Percentiles rank a stretch among this genome's conserved stretches.
Conservation (phyloP, 192 early-diverging fungal genomes). For the Kickxella alabastrina region DNA sequence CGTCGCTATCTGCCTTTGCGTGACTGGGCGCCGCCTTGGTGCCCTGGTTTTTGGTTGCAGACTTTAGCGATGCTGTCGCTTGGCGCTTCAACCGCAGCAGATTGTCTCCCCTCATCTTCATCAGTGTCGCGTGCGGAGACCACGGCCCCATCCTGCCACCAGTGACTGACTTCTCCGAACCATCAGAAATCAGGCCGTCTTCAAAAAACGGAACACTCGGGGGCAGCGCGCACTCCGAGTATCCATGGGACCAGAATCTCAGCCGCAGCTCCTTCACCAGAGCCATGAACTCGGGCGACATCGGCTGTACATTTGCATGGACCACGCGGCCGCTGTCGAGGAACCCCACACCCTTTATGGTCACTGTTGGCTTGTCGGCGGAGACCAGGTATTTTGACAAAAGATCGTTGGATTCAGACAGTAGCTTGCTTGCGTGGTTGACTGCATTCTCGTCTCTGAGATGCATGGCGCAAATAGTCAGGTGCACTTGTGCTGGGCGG, state of each 20-base stretch:
- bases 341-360: not conserved
- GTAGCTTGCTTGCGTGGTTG: conserved; percentile 1
- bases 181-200: conserved; percentile 4
- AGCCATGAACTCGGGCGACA: not conserved
- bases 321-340: conserved; percentile 5
- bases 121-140: conserved; percentile 11
- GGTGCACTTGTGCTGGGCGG: conserved; percentile 3
- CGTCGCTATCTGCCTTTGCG: not conserved
- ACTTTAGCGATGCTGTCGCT: conserved; percentile 8
- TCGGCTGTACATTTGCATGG: not conserved
- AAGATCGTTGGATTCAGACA: not conserved
- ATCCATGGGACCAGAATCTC: conserved; percentile 14
- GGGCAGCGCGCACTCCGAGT: not conserved
- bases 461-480: conserved; percentile 3
- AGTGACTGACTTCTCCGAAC: not conserved
- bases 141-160: not conserved
- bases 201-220: conserved; percentile 3
- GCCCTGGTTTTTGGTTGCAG: not conserved
- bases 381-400: not conserved
- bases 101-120: conserved; percentile 7
- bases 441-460: not conserved
- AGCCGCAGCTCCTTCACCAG: conserved; percentile 7
- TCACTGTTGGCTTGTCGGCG: not conserved
- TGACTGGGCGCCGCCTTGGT: not conserved
- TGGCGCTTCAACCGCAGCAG: conserved; percentile 5